Percentiles rank a stretch among this genome's conserved stretches.
These are phyloP conservation scores for Eragrostis tef DNA, from an alignment of 202 grass and related monocot species.

Conservation along the genomic window DNA sequence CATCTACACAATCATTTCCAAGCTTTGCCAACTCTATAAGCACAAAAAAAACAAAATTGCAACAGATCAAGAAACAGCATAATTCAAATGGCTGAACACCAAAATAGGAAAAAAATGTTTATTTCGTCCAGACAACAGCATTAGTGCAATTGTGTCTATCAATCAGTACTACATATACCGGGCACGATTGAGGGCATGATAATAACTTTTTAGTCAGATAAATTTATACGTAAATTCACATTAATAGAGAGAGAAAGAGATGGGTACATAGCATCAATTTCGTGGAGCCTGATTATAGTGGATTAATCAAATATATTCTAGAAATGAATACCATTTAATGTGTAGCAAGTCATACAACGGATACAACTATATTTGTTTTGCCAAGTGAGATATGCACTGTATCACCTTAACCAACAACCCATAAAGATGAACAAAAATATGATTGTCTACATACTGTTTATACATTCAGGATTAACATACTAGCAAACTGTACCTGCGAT, in stretches of 20 bases:
- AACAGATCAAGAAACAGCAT: constrained; percentile 17
- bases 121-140: background rate
- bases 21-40: constrained; percentile 68
- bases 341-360: background rate
- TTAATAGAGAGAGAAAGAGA: background rate
- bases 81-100: constrained; percentile 7
- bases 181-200: background rate
- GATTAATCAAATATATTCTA: constrained; percentile 26
- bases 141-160: background rate
- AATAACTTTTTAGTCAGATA: background rate
- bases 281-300: background rate
- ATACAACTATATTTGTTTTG: background rate
- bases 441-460: background rate
- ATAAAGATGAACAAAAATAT: background rate
- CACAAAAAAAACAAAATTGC: constrained; percentile 23
- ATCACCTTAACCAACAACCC: background rate
- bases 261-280: background rate
- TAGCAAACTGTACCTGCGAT: background rate
- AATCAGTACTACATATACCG: background rate
- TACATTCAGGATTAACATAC: background rate
- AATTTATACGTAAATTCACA: background rate
- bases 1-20: constrained; percentile 81
- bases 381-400: background rate
- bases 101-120: background rate
- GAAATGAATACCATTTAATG: background rate